phyloP scores from a whole-genome alignment of 352 stramenopile species.

The Pythium chondricola region DNA sequence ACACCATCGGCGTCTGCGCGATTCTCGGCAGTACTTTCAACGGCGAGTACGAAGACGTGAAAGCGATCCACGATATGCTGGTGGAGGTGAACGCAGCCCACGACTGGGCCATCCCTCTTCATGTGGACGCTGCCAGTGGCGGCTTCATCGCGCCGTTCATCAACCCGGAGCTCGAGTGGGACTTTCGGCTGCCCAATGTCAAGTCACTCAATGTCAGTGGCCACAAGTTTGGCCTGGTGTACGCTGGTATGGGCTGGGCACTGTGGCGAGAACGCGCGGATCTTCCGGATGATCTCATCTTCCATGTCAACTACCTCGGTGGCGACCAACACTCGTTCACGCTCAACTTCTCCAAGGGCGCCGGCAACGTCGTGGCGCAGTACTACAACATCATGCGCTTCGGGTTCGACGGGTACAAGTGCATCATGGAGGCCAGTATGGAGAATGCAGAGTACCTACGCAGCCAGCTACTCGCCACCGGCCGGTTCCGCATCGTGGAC shows the following conservation, averaged over 20 bases:
- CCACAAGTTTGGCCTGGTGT: constrained; percentile 92
- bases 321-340: constrained; percentile 90
- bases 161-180: constrained; percentile 83
- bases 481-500: constrained; percentile 86
- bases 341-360: constrained; percentile 92
- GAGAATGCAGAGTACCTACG: constrained; percentile 78
- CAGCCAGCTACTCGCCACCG: constrained; percentile 61
- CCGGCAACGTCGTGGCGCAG: constrained; percentile 84
- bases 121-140: constrained; percentile 89
- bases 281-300: constrained; percentile 83
- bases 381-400: constrained; percentile 94
- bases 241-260: constrained; percentile 91
- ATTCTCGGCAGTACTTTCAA: constrained; percentile 92
- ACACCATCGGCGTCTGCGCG: constrained; percentile 90
- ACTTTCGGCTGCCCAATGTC: constrained; percentile 88
- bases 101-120: constrained; percentile 80
- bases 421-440: constrained; percentile 89
- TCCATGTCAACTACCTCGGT: constrained; percentile 91
- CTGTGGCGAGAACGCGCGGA: constrained; percentile 82
- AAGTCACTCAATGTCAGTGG: constrained; percentile 92
- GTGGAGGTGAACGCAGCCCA: constrained; percentile 79
- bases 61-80: constrained; percentile 87
- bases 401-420: constrained; percentile 83
- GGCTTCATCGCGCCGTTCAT: constrained; percentile 92
- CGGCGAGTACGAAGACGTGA: constrained; percentile 90